Evolutionary conservation across 495 filamentous ascomycete species (phyloP).

Genomic region (Penicillium parvum): DNA sequence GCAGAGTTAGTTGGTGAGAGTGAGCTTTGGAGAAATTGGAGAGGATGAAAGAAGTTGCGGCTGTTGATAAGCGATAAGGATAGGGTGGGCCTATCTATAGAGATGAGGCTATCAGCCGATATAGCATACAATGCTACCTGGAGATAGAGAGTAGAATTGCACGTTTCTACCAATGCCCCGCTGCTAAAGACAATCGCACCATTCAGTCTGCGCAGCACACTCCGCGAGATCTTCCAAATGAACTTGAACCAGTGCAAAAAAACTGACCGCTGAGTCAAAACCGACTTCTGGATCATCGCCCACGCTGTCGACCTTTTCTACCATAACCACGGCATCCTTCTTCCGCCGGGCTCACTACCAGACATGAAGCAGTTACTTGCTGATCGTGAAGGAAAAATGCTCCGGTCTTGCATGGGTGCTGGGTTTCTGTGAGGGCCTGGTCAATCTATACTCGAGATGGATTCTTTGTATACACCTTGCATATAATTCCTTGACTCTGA

Average conservation of each 20-base stretch:
- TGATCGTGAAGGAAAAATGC: too few species aligned
- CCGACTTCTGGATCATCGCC: slow-evolving; percentile 86
- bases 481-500: too few species aligned
- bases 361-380: too few species aligned
- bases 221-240: slow-evolving; percentile 76
- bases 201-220: slow-evolving; percentile 59
- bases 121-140: too few species aligned
- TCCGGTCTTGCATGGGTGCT: too few species aligned
- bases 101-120: too few species aligned
- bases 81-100: too few species aligned
- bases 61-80: slow-evolving; percentile 20
- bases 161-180: too few species aligned
- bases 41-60: slow-evolving; percentile 6
- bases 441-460: too few species aligned
- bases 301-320: slow-evolving; percentile 76
- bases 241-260: slow-evolving; percentile 53
- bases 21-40: not conserved
- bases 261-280: slow-evolving; percentile 37
- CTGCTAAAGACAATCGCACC: slow-evolving; percentile 77
- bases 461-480: too few species aligned
- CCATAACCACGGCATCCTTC: slow-evolving; percentile 62
- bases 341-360: slow-evolving; percentile 80
- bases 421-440: too few species aligned
- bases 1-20: not conserved
- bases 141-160: too few species aligned